These are phyloP conservation scores for Venturiaceae sp. DNA, from an alignment of 2,329 filamentous ascomycete genomes.

Conservation along the genomic window DNA sequence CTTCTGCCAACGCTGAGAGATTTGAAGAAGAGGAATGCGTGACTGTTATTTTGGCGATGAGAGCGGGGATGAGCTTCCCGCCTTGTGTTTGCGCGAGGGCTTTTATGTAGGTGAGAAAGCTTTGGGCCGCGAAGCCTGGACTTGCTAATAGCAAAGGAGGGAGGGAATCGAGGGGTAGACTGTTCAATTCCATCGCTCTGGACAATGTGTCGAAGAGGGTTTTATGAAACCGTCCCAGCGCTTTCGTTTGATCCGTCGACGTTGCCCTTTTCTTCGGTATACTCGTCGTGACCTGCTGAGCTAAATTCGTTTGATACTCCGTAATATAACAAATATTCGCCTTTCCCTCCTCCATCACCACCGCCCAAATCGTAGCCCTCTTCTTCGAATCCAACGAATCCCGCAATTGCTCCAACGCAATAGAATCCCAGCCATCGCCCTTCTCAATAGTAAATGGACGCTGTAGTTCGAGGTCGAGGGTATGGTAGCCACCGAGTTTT, in stretches of 20 bases:
- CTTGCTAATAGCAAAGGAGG: slow-evolving; percentile 74
- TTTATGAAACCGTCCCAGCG: slow-evolving; percentile 68
- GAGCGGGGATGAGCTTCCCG: slow-evolving; percentile 60
- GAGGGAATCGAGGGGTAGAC: slow-evolving; percentile 13
- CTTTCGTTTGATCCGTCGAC: slow-evolving; percentile 54
- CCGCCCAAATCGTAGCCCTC: slow-evolving; percentile 74
- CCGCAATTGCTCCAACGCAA: slow-evolving; percentile 66
- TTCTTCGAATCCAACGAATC: slow-evolving; percentile 73
- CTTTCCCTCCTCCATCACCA: slow-evolving; percentile 85
- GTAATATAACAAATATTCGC: slow-evolving; percentile 79
- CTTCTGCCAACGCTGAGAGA: slow-evolving; percentile 77
- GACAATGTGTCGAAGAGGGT: slow-evolving; percentile 66
- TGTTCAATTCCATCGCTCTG: slow-evolving; percentile 66
- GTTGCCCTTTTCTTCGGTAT: slow-evolving; percentile 55
- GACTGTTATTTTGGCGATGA: slow-evolving; percentile 55
- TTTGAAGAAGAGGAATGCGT: slow-evolving; percentile 82
- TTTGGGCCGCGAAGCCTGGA: slow-evolving; percentile 75
- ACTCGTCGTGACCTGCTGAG: slow-evolving; percentile 56
- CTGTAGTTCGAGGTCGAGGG: slow-evolving; percentile 75
- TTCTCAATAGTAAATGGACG: slow-evolving; percentile 86
- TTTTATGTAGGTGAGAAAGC: slow-evolving; percentile 69
- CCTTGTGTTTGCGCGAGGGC: slow-evolving; percentile 51
- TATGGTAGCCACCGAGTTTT: slow-evolving; percentile 58
- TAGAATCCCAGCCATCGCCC: slow-evolving; percentile 76
- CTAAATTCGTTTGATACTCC: slow-evolving; percentile 66